A percentile compares a stretch with the other conserved stretches of the same genome.
These are phyloP conservation scores for Candida smagusa DNA, from an alignment of 1,139 yeast genomes.

Conservation along the genomic window DNA sequence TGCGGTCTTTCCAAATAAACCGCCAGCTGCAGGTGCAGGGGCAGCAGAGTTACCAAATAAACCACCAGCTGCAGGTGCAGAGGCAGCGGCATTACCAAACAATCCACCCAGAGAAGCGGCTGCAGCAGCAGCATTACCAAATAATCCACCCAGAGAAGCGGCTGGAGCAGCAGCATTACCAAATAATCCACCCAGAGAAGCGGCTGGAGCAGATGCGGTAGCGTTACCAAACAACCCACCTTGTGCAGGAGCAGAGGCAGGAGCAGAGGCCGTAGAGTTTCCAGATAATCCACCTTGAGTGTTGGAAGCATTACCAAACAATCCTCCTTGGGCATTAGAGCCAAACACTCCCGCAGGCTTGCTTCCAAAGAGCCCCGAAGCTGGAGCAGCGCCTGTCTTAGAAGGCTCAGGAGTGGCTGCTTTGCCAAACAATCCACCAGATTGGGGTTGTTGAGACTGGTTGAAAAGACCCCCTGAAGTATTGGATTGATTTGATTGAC, in stretches of 20 bases:
- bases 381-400: background rate
- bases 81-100: conserved; percentile 1
- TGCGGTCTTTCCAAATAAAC: conserved; percentile 9
- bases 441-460: too few relatives aligned
- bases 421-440: too few relatives aligned
- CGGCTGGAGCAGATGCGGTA: background rate
- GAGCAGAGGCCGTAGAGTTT: background rate
- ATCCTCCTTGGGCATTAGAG: background rate
- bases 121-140: conserved; percentile 4
- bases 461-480: too few relatives aligned
- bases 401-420: conserved; percentile 5
- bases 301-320: too few relatives aligned
- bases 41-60: conserved; percentile 6
- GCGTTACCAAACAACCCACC: background rate
- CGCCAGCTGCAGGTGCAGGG: conserved; percentile 9
- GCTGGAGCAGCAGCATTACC: conserved; percentile 3
- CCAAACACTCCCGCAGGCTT: background rate
- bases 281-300: background rate
- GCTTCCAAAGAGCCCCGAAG: too few relatives aligned
- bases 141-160: conserved; percentile 8
- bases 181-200: background rate
- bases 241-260: background rate
- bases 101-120: background rate
- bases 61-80: conserved; percentile 5
- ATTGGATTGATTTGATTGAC: too few relatives aligned